A percentile compares a stretch with the other conserved stretches of the same genome.
These are phyloP conservation scores for Canariomyces notabilis DNA, from an alignment of 2,329 filamentous ascomycete genomes.

Conservation along the genomic window DNA sequence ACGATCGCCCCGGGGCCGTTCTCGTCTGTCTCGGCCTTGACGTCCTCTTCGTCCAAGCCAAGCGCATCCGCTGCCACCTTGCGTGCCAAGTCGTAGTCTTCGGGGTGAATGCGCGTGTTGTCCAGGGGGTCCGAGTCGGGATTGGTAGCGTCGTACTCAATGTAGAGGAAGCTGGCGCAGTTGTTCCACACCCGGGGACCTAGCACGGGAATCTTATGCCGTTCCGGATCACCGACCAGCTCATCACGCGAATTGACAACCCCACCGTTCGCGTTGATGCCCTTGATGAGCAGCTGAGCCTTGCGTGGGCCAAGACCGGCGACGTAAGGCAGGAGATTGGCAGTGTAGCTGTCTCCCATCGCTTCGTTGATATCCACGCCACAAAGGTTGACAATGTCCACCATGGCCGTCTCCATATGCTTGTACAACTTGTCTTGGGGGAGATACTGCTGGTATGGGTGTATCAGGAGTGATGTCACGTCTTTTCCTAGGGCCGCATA, in stretches of 20 bases:
- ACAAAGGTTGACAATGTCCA: conserved; percentile 96
- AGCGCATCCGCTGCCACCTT: conserved; percentile 98
- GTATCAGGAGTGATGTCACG: conserved; percentile 79
- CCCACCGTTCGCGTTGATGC: conserved; percentile 87
- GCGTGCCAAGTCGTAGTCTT: conserved; percentile 95
- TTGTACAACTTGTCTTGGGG: conserved; percentile 82
- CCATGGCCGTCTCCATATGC: conserved; percentile 90
- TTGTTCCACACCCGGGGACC: conserved; percentile 93
- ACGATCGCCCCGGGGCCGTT: conserved; percentile 87
- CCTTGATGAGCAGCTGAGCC: conserved; percentile 77
- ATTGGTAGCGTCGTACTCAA: conserved; percentile 80
- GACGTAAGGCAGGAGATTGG: conserved; percentile 84
- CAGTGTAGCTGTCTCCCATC: conserved; percentile 72
- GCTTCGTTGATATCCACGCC: conserved; percentile 95
- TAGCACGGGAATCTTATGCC: conserved; percentile 71
- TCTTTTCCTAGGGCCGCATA: conserved; percentile 91
- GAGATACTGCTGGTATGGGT: conserved; percentile 82
- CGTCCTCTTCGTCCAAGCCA: conserved; percentile 94
- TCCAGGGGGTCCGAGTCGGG: conserved; percentile 85
- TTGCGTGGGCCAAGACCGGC: conserved; percentile 90
- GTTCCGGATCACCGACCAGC: conserved; percentile 81
- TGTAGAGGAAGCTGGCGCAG: conserved; percentile 89
- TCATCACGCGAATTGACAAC: conserved; percentile 79
- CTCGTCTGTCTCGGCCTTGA: conserved; percentile 89
- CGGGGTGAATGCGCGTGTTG: conserved; percentile 93